Conservation (phyloP, 768 basidiomycete species). For the Amanita inopinata region DNA sequence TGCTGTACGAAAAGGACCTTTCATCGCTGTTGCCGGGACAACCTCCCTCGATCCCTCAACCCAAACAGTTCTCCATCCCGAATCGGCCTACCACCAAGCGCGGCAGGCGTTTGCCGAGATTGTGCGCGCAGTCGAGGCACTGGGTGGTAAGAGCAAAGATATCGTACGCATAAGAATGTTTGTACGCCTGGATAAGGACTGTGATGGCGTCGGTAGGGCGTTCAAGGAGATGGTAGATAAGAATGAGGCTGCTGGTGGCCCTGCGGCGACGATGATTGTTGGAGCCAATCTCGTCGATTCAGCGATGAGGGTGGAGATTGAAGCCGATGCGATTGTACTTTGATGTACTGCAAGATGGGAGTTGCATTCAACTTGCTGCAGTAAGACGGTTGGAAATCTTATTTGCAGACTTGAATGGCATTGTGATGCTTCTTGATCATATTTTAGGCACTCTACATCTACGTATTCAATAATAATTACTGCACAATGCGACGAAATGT, state of each 20-base stretch:
- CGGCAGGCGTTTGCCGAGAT: slow-evolving; percentile 35
- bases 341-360: too few relatives aligned
- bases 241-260: slow-evolving; percentile 16
- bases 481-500: too few relatives aligned
- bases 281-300: slow-evolving; percentile 34
- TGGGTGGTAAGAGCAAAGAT: slow-evolving; percentile 34
- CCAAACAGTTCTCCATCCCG: slow-evolving; percentile 29
- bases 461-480: too few relatives aligned
- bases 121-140: slow-evolving; percentile 27
- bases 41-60: slow-evolving; percentile 35
- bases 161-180: slow-evolving; percentile 42
- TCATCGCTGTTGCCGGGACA: slow-evolving; percentile 45
- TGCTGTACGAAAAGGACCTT: slow-evolving; percentile 40
- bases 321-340: slow-evolving; percentile 37
- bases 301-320: slow-evolving; percentile 47
- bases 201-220: slow-evolving; percentile 9
- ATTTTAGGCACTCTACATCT: too few relatives aligned
- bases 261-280: slow-evolving; percentile 45
- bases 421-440: too few relatives aligned
- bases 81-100: slow-evolving; percentile 37
- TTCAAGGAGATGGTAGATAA: slow-evolving; percentile 16
- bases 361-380: too few relatives aligned
- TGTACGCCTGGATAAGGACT: slow-evolving; percentile 31
- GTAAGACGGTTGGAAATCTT: too few relatives aligned
- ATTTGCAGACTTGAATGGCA: too few relatives aligned